These are phyloP conservation scores for Pyronema domesticum DNA, from an alignment of 495 filamentous ascomycete species.

Conservation along the genomic window DNA sequence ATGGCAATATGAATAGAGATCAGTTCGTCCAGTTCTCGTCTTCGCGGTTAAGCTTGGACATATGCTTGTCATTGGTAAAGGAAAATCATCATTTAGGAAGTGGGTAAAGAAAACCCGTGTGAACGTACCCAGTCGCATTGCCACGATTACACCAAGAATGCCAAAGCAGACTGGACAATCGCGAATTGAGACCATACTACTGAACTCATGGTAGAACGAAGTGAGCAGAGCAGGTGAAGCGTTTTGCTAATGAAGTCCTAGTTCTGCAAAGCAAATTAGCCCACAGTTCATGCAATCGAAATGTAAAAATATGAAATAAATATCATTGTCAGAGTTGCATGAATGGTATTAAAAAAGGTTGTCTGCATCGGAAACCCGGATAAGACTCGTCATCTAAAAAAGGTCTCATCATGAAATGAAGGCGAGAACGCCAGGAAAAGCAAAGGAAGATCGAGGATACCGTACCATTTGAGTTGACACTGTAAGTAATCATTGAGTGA, in stretches of 20 bases:
- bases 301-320: conserved; percentile 4
- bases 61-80: conserved; percentile 67
- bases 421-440: neutral
- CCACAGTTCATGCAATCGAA: neutral
- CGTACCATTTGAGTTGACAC: neutral
- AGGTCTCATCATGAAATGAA: conserved; percentile 42
- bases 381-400: conserved; percentile 73
- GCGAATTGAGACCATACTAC: too few species aligned
- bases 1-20: conserved; percentile 6
- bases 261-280: neutral
- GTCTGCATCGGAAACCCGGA: conserved; percentile 66
- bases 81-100: conserved; percentile 43
- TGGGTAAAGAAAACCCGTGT: conserved; percentile 4
- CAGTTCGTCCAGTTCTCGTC: conserved; percentile 41
- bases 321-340: conserved; percentile 45
- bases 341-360: conserved; percentile 54
- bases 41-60: conserved; percentile 53
- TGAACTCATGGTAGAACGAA: neutral
- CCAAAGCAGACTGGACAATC: too few species aligned
- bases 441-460: conserved; percentile 11
- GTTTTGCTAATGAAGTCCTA: neutral
- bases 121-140: conserved; percentile 3
- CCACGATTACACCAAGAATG: too few species aligned
- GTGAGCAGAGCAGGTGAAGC: neutral
- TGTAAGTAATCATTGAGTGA: neutral